Conservation (phyloP, 345 rosid species). For the Boechera stricta region DNA sequence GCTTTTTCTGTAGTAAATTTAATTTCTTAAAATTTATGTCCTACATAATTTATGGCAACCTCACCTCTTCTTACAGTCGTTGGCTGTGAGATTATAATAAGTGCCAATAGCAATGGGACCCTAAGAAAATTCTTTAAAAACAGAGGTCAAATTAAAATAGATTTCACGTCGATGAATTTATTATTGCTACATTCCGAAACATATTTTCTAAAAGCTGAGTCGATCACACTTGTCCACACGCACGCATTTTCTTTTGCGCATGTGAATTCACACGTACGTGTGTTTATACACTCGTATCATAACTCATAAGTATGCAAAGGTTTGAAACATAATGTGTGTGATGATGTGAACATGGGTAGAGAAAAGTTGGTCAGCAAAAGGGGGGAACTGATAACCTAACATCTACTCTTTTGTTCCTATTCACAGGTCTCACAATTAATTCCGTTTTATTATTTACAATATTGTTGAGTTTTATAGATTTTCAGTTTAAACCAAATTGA, state of each 20-base stretch:
- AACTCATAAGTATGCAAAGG: background rate
- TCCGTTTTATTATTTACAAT: background rate
- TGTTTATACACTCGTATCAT: background rate
- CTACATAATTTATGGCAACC: background rate
- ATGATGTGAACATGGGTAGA: constrained; percentile 38
- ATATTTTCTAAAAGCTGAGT: background rate
- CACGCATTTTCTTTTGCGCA: constrained; percentile 11
- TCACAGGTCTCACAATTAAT: background rate
- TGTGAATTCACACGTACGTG: constrained; percentile 37
- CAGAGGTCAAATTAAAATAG: background rate
- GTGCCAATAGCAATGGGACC: constrained; percentile 24
- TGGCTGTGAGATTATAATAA: constrained; percentile 12
- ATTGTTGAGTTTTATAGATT: background rate
- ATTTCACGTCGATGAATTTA: constrained; percentile 22
- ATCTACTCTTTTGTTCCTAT: constrained; percentile 36
- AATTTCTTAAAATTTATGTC: background rate
- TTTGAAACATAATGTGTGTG: background rate
- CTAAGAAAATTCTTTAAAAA: background rate
- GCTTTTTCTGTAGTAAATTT: background rate
- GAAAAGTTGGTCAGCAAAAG: constrained; percentile 40
- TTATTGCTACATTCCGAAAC: constrained; percentile 26
- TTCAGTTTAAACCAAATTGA: background rate
- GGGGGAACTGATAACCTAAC: constrained; percentile 39
- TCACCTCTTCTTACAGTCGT: background rate
- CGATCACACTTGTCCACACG: constrained; percentile 37